phyloP scores from a whole-genome alignment of 768 basidiomycete genomes.

The Serendipita sp. region DNA sequence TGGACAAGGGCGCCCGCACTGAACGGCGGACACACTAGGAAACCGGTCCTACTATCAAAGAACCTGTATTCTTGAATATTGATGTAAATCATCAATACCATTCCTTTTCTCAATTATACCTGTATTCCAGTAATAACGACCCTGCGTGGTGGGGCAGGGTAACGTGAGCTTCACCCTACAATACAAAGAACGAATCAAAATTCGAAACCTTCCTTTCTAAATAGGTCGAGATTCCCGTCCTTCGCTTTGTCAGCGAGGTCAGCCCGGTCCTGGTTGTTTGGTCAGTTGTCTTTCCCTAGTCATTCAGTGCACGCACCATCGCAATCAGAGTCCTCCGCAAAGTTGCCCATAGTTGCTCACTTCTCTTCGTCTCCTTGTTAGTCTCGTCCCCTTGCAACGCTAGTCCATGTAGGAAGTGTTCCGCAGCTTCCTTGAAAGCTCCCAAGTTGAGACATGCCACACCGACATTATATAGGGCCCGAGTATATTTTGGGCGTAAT shows the following conservation, averaged over 20 bases:
- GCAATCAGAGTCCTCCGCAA: conserved; percentile 62
- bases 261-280: conserved; percentile 42
- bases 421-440: conserved; percentile 86
- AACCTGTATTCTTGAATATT: too few relatives aligned
- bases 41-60: too few relatives aligned
- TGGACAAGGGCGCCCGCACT: too few relatives aligned
- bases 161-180: background rate
- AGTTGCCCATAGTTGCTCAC: conserved; percentile 80
- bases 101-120: too few relatives aligned
- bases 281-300: background rate
- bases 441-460: conserved; percentile 98
- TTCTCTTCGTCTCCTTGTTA: conserved; percentile 43
- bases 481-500: conserved; percentile 86
- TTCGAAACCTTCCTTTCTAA: conserved; percentile 76
- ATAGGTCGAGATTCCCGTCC: conserved; percentile 49
- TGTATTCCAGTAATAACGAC: too few relatives aligned
- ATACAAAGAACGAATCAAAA: conserved; percentile 31
- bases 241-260: conserved; percentile 70
- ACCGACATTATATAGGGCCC: conserved; percentile 94
- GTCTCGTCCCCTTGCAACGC: conserved; percentile 34
- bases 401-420: conserved; percentile 82
- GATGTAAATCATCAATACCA: too few relatives aligned
- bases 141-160: too few relatives aligned
- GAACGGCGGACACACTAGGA: too few relatives aligned
- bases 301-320: conserved; percentile 39